Evolutionary conservation across 1,284 basidiomycete genomes (phyloP).

Genomic region (Pyrrhoderma noxium): DNA sequence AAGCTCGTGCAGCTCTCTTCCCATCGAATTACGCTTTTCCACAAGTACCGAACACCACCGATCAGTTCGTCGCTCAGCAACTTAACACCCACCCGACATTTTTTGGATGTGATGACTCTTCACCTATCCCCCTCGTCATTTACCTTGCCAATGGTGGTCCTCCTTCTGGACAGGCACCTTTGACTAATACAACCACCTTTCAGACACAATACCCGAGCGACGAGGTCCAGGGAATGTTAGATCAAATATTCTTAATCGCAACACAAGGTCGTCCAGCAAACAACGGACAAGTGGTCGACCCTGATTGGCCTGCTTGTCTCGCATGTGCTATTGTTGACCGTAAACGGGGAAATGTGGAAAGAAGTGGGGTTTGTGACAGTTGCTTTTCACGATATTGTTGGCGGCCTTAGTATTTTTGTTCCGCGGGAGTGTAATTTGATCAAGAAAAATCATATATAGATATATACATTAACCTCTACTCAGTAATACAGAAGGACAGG

Average conservation of each 20-base stretch:
- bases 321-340: conserved; percentile 16
- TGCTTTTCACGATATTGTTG: conserved; percentile 15
- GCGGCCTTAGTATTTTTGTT: background rate
- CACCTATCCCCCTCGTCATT: conserved; percentile 30
- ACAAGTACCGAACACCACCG: conserved; percentile 28
- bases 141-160: conserved; percentile 39
- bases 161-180: conserved; percentile 31
- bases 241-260: conserved; percentile 33
- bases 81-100: conserved; percentile 35
- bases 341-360: background rate
- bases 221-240: conserved; percentile 34
- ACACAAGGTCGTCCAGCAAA: conserved; percentile 32
- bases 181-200: conserved; percentile 36
- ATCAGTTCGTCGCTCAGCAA: conserved; percentile 29
- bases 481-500: too few species aligned
- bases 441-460: background rate
- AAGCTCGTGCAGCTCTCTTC: conserved; percentile 33
- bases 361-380: conserved; percentile 8
- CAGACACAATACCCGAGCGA: conserved; percentile 28
- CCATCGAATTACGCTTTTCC: conserved; percentile 36
- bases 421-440: background rate
- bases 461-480: background rate
- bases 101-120: conserved; percentile 34
- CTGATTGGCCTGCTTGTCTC: conserved; percentile 31
- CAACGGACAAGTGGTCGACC: conserved; percentile 24